Percentiles rank a stretch among this genome's conserved stretches.
These are phyloP conservation scores for Poa pratensis DNA, from an alignment of 176 grass and related monocot genomes.

Conservation along the genomic window DNA sequence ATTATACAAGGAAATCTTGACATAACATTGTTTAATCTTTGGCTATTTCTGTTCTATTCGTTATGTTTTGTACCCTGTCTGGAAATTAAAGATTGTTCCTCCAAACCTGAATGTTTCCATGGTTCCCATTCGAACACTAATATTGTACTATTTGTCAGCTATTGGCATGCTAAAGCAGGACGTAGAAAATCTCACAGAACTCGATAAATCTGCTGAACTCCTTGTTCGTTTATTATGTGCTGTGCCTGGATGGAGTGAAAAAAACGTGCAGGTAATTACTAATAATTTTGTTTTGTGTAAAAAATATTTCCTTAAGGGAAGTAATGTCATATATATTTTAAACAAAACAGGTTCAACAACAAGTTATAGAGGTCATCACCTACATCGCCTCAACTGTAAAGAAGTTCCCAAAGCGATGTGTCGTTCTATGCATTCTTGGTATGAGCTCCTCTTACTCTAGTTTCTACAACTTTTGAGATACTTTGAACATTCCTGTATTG, in stretches of 20 bases:
- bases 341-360: slow-evolving; percentile 91
- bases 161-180: slow-evolving; percentile 85
- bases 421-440: slow-evolving; percentile 88
- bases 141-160: slow-evolving; percentile 58
- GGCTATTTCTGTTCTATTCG: background rate
- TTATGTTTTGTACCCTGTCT: background rate
- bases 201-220: slow-evolving; percentile 82
- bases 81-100: background rate
- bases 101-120: background rate
- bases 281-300: slow-evolving; percentile 28
- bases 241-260: slow-evolving; percentile 96
- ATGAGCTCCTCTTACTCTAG: slow-evolving; percentile 36
- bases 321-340: slow-evolving; percentile 32
- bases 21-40: background rate
- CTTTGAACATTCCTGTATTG: background rate
- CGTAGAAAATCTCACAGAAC: slow-evolving; percentile 74
- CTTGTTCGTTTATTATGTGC: slow-evolving; percentile 90
- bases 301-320: slow-evolving; percentile 28
- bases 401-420: slow-evolving; percentile 86
- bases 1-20: slow-evolving; percentile 8
- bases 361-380: slow-evolving; percentile 90
- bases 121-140: slow-evolving; percentile 7
- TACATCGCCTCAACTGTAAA: slow-evolving; percentile 84
- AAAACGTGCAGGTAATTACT: slow-evolving; percentile 88
- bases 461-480: slow-evolving; percentile 18